Evolutionary conservation across 192 early-diverging fungal genomes (phyloP).

Genomic region (Entomortierella chlamydospora): DNA sequence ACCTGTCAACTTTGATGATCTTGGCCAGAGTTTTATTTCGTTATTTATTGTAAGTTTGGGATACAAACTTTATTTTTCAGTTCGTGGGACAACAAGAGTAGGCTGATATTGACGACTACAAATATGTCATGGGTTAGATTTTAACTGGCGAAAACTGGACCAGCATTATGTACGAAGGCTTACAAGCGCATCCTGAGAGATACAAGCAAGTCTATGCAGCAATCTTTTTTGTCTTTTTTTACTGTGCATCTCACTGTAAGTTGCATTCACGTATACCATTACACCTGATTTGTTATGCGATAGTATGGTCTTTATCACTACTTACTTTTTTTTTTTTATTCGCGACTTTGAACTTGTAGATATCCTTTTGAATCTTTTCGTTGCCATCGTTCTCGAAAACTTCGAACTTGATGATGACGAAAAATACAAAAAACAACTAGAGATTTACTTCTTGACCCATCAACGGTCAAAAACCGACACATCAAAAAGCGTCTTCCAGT

Average conservation of each 20-base stretch:
- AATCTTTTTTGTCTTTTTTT: conserved; percentile 63
- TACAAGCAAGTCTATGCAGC: conserved; percentile 52
- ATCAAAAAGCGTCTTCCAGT: conserved; percentile 42
- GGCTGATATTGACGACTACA: not conserved
- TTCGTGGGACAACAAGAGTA: too few species aligned
- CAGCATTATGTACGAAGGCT: conserved; percentile 61
- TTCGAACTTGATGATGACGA: conserved; percentile 72
- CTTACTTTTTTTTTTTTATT: too few species aligned
- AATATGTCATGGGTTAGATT: conserved; percentile 40
- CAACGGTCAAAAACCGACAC: conserved; percentile 44
- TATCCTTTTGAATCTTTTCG: conserved; percentile 70
- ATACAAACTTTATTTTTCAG: too few species aligned
- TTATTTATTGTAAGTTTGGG: conserved; percentile 61
- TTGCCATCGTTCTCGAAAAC: conserved; percentile 72
- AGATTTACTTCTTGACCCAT: conserved; percentile 49
- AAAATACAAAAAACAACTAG: conserved; percentile 63
- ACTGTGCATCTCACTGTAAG: conserved; percentile 70
- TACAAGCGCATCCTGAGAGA: conserved; percentile 45
- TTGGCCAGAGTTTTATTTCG: conserved; percentile 65
- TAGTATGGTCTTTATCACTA: too few species aligned
- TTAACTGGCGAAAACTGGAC: conserved; percentile 72
- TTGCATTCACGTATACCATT: not conserved
- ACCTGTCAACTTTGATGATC: conserved; percentile 55
- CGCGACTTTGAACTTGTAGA: conserved; percentile 33
- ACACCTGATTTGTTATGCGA: too few species aligned